Evolutionary conservation across 1,139 yeast genomes (phyloP).

Genomic region (Zygosaccharomyces sapae): DNA sequence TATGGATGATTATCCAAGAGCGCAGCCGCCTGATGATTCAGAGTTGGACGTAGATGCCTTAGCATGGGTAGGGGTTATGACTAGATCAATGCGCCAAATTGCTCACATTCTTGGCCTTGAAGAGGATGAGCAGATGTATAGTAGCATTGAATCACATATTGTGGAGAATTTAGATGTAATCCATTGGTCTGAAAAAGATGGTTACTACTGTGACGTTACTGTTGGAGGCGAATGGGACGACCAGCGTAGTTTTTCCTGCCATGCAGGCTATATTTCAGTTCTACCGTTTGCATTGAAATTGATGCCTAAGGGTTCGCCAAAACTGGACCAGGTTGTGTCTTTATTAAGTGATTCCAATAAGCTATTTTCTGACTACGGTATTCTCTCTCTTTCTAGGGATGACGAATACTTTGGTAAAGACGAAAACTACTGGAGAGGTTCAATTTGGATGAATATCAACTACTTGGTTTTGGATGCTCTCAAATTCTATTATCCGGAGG

Average conservation of each 20-base stretch:
- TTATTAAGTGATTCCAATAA: conserved; percentile 64
- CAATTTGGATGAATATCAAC: conserved; percentile 90
- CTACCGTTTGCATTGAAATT: conserved; percentile 80
- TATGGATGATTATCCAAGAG: conserved; percentile 91
- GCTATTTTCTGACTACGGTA: conserved; percentile 75
- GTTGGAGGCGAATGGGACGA: conserved; percentile 64
- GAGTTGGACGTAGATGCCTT: conserved; percentile 87
- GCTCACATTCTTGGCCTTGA: conserved; percentile 59
- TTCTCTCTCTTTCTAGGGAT: conserved; percentile 71
- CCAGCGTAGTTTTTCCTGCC: conserved; percentile 56
- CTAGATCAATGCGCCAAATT: conserved; percentile 70
- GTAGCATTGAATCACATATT: conserved; percentile 52
- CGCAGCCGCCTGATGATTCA: conserved; percentile 73
- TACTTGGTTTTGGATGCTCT: conserved; percentile 74
- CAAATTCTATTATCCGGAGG: conserved; percentile 45
- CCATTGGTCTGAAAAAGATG: conserved; percentile 72
- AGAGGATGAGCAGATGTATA: conserved; percentile 55
- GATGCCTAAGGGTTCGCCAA: conserved; percentile 51
- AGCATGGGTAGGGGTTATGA: conserved; percentile 93
- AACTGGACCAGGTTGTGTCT: conserved; percentile 50
- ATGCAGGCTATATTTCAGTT: conserved; percentile 80
- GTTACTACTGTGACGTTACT: conserved; percentile 80
- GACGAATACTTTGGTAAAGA: conserved; percentile 66
- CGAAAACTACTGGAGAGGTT: conserved; percentile 96
- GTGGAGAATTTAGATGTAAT: conserved; percentile 59